Evolutionary conservation across 345 rosid species (phyloP).

Genomic region (Ailanthus altissimus): DNA sequence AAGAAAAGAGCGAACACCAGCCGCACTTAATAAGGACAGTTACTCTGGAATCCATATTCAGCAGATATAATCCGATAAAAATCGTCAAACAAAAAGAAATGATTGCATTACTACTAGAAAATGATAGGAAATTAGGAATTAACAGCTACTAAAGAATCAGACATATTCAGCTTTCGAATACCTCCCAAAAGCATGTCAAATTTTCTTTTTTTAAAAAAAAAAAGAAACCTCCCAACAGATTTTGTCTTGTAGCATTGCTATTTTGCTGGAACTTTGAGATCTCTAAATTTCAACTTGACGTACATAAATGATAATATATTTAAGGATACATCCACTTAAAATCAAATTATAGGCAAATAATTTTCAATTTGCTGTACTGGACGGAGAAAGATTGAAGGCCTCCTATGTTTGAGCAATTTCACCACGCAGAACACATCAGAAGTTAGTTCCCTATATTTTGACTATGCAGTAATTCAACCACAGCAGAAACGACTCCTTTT

Average conservation of each 20-base stretch:
- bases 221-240: too few species aligned
- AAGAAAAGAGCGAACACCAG: too few species aligned
- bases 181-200: too few species aligned
- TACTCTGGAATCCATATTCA: too few species aligned
- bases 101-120: too few species aligned
- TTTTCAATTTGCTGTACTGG: neutral
- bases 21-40: too few species aligned
- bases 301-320: neutral
- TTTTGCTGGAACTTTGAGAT: neutral
- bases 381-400: neutral
- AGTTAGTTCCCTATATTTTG: constrained; percentile 34
- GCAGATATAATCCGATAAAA: too few species aligned
- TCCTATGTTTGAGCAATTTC: too few species aligned
- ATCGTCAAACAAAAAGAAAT: too few species aligned
- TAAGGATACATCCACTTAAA: neutral
- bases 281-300: neutral
- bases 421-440: neutral
- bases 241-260: neutral
- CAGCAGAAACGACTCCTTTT: constrained; percentile 86
- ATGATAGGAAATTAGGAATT: too few species aligned
- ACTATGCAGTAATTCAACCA: constrained; percentile 73
- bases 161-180: neutral
- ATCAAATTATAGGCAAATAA: neutral
- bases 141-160: neutral
- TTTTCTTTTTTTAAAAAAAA: too few species aligned